A percentile compares a stretch with the other conserved stretches of the same genome.
Evolutionary conservation across 139 green algal species (phyloP).

Genomic region (Micractinium sp.): DNA sequence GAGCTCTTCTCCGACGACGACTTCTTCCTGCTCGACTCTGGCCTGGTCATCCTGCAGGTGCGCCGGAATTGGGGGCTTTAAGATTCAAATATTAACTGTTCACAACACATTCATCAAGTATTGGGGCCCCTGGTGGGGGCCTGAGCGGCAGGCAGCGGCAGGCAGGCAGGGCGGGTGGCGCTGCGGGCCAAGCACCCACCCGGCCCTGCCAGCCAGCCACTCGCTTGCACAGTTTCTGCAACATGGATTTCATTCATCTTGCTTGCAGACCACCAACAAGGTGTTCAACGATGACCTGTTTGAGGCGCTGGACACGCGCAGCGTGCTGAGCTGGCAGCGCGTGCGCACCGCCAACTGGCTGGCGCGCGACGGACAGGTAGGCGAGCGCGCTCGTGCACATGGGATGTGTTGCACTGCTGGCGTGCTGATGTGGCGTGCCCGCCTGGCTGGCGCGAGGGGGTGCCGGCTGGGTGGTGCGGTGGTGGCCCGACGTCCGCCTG

Average conservation of each 20-base stretch:
- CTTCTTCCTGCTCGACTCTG: conserved; percentile 30
- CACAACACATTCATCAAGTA: conserved; percentile 71
- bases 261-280: conserved; percentile 69
- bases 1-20: conserved; percentile 59
- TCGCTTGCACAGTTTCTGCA: too few species aligned
- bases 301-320: conserved; percentile 40
- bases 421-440: too few species aligned
- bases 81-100: too few species aligned
- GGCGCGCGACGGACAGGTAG: conserved; percentile 42
- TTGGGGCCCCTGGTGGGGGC: conserved; percentile 53
- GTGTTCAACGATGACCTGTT: conserved; percentile 67
- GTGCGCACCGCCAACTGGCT: conserved; percentile 72
- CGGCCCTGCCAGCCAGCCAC: neutral
- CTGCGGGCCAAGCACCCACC: neutral
- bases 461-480: too few species aligned
- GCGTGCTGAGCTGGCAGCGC: conserved; percentile 73
- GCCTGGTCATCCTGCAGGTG: conserved; percentile 37
- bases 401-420: too few species aligned
- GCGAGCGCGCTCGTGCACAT: neutral
- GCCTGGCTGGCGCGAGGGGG: too few species aligned
- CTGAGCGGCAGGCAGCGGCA: neutral
- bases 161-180: neutral
- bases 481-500: too few species aligned
- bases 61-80: too few species aligned
- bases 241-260: too few species aligned